A percentile compares a stretch with the other conserved stretches of the same genome.
phyloP scores from a whole-genome alignment of 129 eudicot species.

The Pulicaria dysenterica region DNA sequence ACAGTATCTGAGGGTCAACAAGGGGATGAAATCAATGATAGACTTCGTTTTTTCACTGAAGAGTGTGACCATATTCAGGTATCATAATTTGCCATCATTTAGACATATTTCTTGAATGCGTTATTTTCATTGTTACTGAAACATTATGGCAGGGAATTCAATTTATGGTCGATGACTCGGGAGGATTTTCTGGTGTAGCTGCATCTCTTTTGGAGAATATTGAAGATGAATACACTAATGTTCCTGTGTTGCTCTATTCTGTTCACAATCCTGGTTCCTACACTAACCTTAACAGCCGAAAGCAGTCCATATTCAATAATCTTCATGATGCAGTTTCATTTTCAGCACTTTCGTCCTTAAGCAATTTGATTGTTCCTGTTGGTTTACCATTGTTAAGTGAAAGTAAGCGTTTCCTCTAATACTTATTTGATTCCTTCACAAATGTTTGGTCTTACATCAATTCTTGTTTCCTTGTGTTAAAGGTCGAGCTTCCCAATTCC shows the following conservation, averaged over 20 bases:
- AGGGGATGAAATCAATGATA: constrained; percentile 81
- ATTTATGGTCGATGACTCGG: constrained; percentile 76
- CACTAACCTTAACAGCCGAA: constrained; percentile 35
- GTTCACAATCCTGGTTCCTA: constrained; percentile 55
- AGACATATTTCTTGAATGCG: background rate
- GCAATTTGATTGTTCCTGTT: constrained; percentile 79
- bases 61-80: constrained; percentile 96
- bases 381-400: constrained; percentile 67
- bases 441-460: background rate
- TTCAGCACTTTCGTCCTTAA: constrained; percentile 63
- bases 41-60: constrained; percentile 85
- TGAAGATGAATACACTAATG: constrained; percentile 76
- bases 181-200: constrained; percentile 89
- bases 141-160: constrained; percentile 67
- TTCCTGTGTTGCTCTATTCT: constrained; percentile 78
- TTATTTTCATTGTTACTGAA: constrained; percentile 9
- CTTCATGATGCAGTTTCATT: constrained; percentile 89
- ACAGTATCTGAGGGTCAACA: constrained; percentile 60
- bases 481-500: constrained; percentile 65
- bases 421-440: constrained; percentile 1
- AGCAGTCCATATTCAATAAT: constrained; percentile 44
- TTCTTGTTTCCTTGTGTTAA: constrained; percentile 5
- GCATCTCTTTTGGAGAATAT: constrained; percentile 76
- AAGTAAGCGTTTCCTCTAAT: constrained; percentile 49
- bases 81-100: constrained; percentile 14